Conservation (phyloP, 345 rosid genomes). For the Boechera divaricarpa region DNA sequence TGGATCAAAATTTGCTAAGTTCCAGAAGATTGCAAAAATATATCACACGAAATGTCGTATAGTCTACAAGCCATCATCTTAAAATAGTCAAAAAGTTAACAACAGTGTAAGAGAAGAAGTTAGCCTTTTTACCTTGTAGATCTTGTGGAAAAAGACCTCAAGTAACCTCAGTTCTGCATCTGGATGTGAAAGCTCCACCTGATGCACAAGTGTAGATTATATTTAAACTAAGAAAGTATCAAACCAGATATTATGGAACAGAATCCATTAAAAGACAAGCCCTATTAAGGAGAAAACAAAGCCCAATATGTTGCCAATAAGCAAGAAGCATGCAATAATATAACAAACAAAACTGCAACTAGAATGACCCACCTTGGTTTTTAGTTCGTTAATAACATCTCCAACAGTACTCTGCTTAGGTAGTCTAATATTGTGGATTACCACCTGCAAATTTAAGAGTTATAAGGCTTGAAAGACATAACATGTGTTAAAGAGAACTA, state of each 20-base stretch:
- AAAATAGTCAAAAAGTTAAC: neutral
- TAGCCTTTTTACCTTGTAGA: constrained; percentile 77
- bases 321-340: constrained; percentile 21
- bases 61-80: constrained; percentile 10
- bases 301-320: neutral
- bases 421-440: constrained; percentile 82
- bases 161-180: constrained; percentile 92
- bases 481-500: constrained; percentile 3
- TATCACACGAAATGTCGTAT: neutral
- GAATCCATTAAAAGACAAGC: constrained; percentile 19
- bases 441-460: constrained; percentile 55
- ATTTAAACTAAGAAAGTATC: neutral
- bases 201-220: constrained; percentile 42
- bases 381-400: constrained; percentile 89
- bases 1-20: constrained; percentile 18
- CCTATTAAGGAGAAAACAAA: neutral
- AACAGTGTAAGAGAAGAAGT: constrained; percentile 9
- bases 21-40: constrained; percentile 17
- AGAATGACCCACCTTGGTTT: constrained; percentile 65
- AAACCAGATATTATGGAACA: constrained; percentile 19
- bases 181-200: constrained; percentile 93
- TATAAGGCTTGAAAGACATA: constrained; percentile 21
- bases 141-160: constrained; percentile 95
- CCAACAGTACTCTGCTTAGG: constrained; percentile 97
- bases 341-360: constrained; percentile 21